These are phyloP conservation scores for Fraxinus americana DNA, from an alignment of 257 asterid species.

Conservation along the genomic window DNA sequence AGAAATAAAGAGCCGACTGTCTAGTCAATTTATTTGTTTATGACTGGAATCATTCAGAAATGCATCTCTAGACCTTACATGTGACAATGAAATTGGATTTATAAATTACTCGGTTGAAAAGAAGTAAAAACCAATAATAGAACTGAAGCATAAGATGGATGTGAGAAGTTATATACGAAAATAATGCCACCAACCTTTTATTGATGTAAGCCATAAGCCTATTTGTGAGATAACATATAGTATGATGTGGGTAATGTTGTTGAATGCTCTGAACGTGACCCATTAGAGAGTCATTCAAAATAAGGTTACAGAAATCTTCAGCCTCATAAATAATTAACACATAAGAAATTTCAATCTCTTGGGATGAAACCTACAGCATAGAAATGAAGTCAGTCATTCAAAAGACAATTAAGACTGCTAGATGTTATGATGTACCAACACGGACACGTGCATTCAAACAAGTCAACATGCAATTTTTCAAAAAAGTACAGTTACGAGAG, in stretches of 20 bases:
- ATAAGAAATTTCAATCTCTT: slow-evolving; percentile 52
- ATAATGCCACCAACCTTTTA: slow-evolving; percentile 56
- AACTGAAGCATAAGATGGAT: neutral
- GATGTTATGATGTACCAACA: neutral
- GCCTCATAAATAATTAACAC: slow-evolving; percentile 74
- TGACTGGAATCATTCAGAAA: neutral
- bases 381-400: slow-evolving; percentile 15
- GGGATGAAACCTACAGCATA: slow-evolving; percentile 60
- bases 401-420: slow-evolving; percentile 18
- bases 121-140: neutral
- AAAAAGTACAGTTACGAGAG: too few species aligned
- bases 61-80: neutral
- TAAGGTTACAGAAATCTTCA: slow-evolving; percentile 83
- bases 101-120: neutral
- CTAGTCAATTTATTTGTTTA: neutral
- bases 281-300: slow-evolving; percentile 53
- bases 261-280: slow-evolving; percentile 62
- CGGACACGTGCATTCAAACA: too few species aligned
- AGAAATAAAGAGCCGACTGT: neutral
- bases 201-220: slow-evolving; percentile 79
- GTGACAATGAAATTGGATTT: neutral
- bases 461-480: too few species aligned
- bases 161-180: slow-evolving; percentile 18
- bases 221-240: slow-evolving; percentile 77
- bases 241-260: slow-evolving; percentile 70